A percentile compares a stretch with the other conserved stretches of the same genome.
Conservation (phyloP, 371 early-diverging fungal genomes). For the Mortierella sp. region DNA sequence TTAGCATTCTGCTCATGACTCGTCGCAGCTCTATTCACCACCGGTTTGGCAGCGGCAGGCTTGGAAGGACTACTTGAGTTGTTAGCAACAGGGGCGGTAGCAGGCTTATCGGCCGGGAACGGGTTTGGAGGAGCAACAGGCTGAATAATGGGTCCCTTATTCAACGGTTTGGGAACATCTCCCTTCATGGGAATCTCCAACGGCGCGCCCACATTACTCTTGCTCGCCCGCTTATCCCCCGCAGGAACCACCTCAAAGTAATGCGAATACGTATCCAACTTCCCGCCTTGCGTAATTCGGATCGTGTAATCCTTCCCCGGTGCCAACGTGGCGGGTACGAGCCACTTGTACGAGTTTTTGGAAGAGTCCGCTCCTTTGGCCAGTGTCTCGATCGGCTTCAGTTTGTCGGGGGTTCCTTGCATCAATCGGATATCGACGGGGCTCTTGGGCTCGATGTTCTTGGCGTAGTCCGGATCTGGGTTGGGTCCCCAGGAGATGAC, state of each 20-base stretch:
- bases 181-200: constrained; percentile 35
- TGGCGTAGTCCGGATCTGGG: constrained; percentile 41
- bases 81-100: background rate
- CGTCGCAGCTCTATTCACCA: background rate
- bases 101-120: constrained; percentile 20
- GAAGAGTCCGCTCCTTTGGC: constrained; percentile 20
- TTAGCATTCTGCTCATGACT: constrained; percentile 30
- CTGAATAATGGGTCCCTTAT: constrained; percentile 28
- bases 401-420: constrained; percentile 33
- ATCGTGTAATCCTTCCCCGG: constrained; percentile 46
- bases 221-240: constrained; percentile 39
- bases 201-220: constrained; percentile 48
- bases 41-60: constrained; percentile 35
- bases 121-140: constrained; percentile 48
- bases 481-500: constrained; percentile 54
- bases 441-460: constrained; percentile 26
- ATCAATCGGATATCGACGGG: constrained; percentile 41
- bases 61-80: background rate
- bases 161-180: constrained; percentile 18
- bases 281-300: constrained; percentile 26
- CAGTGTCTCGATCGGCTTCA: constrained; percentile 26
- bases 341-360: constrained; percentile 41
- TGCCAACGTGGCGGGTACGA: constrained; percentile 17
- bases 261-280: constrained; percentile 51
- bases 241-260: constrained; percentile 49